Base-by-base conservation (phyloP, 202 grass and related monocot species). In the Panicum hallii region DNA sequence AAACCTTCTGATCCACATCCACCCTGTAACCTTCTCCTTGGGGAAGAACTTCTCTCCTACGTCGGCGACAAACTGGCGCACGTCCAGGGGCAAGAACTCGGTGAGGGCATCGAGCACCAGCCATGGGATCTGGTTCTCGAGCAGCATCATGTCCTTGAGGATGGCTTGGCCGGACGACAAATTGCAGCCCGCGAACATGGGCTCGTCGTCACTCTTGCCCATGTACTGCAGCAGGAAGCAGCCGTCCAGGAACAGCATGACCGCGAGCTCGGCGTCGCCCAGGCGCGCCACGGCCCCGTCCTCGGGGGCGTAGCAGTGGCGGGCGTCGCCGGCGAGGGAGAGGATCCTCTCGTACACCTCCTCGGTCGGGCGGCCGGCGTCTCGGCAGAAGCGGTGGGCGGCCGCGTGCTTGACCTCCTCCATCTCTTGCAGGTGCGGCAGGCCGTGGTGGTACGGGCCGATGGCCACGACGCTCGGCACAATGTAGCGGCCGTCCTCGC, bases 201-300 rank as follows among this genome's bases (percentile, higher is more conserved):
- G 11, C 11, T 28, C 26, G 1, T 28, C 26, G 1, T 30, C 58
- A 11, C 58, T 14, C 11, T 13, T 28, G 57, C 22, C 22, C 58
- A 62, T 62, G 58, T 30, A 67, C 20, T 75, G 48, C 58, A 56
- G 61, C 19, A 85, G 8, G 63, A 85, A 85, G 61, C 75, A 67
- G 4, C 76, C 76, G 38, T 85, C 82, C 0, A 47, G 55, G 22
- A 89, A 54, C 30, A 89, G 0, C 61, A 89, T 79, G 16, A 26
- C 17, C 8, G 63, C 42, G 49, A 74, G 84, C 2, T 84, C 67
- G 7, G n/a, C 41, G 0, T 68, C 43, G 0, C 6, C 22, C 0
- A 84, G 54, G 22, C 57, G 23, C 0, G 53, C 14, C 1, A 26
- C 23, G 2, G 52, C 19, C 0, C 44, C 69, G 9, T 32, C 57